Evolutionary conservation across 768 basidiomycete genomes (phyloP), one percentile per base, ranked within the genome.

Genomic region (Pluteus cervinus): DNA sequence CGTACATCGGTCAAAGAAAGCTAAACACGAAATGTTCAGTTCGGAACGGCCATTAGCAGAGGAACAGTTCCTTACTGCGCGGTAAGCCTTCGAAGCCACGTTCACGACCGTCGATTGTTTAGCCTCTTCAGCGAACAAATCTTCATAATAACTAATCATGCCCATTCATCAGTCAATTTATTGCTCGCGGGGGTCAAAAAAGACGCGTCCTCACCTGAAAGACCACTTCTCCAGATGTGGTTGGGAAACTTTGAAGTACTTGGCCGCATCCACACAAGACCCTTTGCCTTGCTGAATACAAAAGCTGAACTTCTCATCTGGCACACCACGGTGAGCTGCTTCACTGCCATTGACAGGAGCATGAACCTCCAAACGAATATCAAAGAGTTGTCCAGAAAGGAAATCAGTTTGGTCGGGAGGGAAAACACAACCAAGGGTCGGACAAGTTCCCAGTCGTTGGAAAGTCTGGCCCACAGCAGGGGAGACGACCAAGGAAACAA

Each of bases 321-420:
- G 54, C 10, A 58, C 55, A 29, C 65, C 63, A 2, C 37, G 44
- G 36, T 61, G 55, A 24, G 44, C 49, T 3, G 63, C 60, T 39
- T 69, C 62, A 18, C 44, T 55, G 7, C 66, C 66, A 33, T 62
- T 64, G 20, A 62, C 50, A n/a, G 66, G 67, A 4, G 67, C 64
- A 36, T 69, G 66, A 3, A 66, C 58, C 39, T 69, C 66, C 16
- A 67, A 46, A 9, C 65, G 60, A 37, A 69, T 58, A 37, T 68
- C 67, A 43, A 68, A 69, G 22, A 63, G 51, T 42, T 68, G 66
- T 12, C 66, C 65, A 24, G 62, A 53, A 18, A 64, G 50, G 49
- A 69, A 69, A 36, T 68, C 64, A 24, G 61, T 62, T 37, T 65
- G 67, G 46, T 69, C 66, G 15, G 67, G 67, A 17, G 66, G 67